Evolutionary conservation across 2,329 filamentous ascomycete genomes (phyloP).

Genomic region (Penicillium corylophilum): DNA sequence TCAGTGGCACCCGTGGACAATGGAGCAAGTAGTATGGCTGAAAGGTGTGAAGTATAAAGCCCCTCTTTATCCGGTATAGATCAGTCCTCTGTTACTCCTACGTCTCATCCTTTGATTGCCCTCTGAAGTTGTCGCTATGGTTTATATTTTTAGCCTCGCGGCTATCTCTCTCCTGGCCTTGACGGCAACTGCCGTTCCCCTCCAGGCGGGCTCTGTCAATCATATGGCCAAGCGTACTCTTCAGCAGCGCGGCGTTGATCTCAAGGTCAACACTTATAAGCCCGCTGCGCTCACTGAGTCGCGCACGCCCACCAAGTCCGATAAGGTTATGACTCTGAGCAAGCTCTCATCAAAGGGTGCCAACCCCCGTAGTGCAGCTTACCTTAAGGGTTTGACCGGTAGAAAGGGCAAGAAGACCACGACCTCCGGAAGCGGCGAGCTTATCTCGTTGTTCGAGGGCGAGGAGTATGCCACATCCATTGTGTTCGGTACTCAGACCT

Average conservation of each 20-base stretch:
- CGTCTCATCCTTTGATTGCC: background rate
- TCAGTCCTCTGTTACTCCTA: background rate
- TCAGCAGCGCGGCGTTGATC: background rate
- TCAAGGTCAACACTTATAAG: slow-evolving; percentile 3
- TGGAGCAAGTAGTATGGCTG: background rate
- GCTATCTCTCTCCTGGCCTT: background rate
- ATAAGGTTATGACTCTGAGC: slow-evolving; percentile 3
- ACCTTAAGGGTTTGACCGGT: slow-evolving; percentile 3
- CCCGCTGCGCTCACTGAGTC: background rate
- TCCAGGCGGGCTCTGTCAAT: background rate
- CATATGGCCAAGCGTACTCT: background rate
- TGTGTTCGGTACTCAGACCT: slow-evolving; percentile 28
- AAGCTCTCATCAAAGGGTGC: background rate
- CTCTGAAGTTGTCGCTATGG: background rate
- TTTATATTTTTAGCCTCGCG: background rate
- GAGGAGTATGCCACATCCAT: slow-evolving; percentile 18
- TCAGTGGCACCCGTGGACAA: background rate
- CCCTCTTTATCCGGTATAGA: background rate
- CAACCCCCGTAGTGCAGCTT: slow-evolving; percentile 7
- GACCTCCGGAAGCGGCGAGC: slow-evolving; percentile 1
- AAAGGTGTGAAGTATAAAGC: background rate
- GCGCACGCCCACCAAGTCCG: background rate
- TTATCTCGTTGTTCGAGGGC: slow-evolving; percentile 16
- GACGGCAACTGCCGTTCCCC: background rate
- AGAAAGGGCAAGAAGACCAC: background rate